These are phyloP conservation scores for Coniosporium tulheliwenetii DNA, from an alignment of 2,329 filamentous ascomycete species.

Conservation along the genomic window DNA sequence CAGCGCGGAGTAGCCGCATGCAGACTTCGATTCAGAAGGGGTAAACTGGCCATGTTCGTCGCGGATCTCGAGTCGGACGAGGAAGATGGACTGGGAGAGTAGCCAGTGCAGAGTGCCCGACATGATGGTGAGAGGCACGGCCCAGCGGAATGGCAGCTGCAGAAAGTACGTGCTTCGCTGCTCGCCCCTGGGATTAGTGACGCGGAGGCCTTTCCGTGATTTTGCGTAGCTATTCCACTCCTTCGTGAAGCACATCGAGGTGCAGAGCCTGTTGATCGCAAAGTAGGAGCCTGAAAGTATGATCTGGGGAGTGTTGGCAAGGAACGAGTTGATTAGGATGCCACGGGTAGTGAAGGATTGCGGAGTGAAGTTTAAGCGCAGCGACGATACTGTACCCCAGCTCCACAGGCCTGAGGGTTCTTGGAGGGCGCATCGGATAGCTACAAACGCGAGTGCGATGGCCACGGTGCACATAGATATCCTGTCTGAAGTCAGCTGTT, in stretches of 20 bases:
- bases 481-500: no score
- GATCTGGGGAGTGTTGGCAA: conserved; percentile 33
- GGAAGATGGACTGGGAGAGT: conserved; percentile 27
- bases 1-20: no score
- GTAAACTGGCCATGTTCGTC: no score
- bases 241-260: conserved; percentile 25
- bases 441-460: no score
- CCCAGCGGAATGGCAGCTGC: conserved; percentile 21
- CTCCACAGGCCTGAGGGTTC: no score
- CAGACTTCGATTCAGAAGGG: no score
- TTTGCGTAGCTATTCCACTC: conserved; percentile 30
- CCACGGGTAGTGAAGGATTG: no score
- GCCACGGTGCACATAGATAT: no score
- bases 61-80: conserved; percentile 6
- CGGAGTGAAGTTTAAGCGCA: no score
- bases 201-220: conserved; percentile 17
- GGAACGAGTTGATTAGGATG: no score
- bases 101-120: conserved; percentile 26
- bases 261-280: conserved; percentile 28
- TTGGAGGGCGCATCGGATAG: no score
- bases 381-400: no score
- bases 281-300: conserved; percentile 31
- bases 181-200: conserved; percentile 15
- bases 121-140: conserved; percentile 16
- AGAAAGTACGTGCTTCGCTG: conserved; percentile 27